Evolutionary conservation across 352 stramenopile species (phyloP), one percentile per base, ranked within the genome.

Genomic region (Bremia lactucae): DNA sequence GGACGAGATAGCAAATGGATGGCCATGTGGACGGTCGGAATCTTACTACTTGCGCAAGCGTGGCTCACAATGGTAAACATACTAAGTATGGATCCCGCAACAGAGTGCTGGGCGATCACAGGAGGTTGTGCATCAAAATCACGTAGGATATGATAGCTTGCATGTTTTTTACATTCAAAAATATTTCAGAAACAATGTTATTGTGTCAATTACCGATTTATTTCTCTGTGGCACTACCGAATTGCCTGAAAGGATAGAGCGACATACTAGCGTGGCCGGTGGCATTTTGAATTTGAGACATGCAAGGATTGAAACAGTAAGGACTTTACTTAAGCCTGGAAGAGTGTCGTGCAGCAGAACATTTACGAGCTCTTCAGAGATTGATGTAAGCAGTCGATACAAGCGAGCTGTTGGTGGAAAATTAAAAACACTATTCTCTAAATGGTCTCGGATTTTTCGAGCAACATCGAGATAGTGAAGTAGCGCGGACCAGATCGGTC

Each of bases 311-410:
- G 14, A 73, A 74, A 60, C 86, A 97, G 60, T 97, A 84, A 99
- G 70, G 4, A 84, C 84, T 50, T 88, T 94, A 58, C 79, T 90
- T 26, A 99, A 52, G 13, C 85, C 77, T 2, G 94, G 89, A 21
- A 99, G 62, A 18, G 82, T 94, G 71, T 98, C 98, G 75, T 98
- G 97, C 23, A 99, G 69, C 10, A 96, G 95, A 2, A 88, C 85
- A 58, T 98, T 93, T 19, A 84, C 72, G 2, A 94, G 63, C 66
- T 99, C 96, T 52, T 98, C 95, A 21, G 79, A 96, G 11, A 98
- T 75, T 6, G 88, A 91, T 23, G 92, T 97, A 31, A 99, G 62
- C 22, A 99, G 59, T 18, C 95, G 94, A 41, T 96, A 77, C 16
- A 99, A 65, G 19, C 92, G 82, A 28, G 90, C 69, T 55, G 92